phyloP scores from a whole-genome alignment of 208 protist species.

The Acanthamoeba sp. region DNA sequence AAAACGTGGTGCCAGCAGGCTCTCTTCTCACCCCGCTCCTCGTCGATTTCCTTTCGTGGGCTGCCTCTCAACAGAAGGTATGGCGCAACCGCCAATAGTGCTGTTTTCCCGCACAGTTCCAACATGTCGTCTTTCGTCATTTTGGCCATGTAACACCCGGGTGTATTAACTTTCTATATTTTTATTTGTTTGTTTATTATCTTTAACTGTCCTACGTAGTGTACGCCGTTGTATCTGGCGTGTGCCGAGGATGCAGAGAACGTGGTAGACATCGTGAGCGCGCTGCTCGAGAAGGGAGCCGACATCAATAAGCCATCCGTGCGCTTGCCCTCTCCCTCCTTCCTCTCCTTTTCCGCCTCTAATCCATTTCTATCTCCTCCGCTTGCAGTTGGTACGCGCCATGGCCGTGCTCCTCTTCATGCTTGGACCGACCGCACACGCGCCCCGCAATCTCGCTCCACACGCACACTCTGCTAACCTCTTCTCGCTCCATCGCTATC shows the following conservation, averaged over 20 bases:
- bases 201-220: background rate
- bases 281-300: background rate
- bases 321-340: background rate
- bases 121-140: background rate
- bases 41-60: background rate
- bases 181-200: no score
- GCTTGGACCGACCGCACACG: no score
- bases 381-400: background rate
- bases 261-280: background rate
- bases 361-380: no score
- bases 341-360: no score
- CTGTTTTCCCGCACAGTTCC: no score
- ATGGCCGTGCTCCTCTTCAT: no score
- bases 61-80: background rate
- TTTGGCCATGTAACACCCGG: background rate
- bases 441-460: no score
- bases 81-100: background rate
- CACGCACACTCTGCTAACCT: no score
- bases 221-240: constrained; percentile 5
- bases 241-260: background rate
- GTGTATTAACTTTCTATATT: background rate
- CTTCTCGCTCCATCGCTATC: no score
- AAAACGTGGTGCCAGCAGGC: no score
- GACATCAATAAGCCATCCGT: constrained; percentile 46
- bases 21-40: background rate